Evolutionary conservation across 768 basidiomycete species (phyloP).

Genomic region (Podaxis sp.): DNA sequence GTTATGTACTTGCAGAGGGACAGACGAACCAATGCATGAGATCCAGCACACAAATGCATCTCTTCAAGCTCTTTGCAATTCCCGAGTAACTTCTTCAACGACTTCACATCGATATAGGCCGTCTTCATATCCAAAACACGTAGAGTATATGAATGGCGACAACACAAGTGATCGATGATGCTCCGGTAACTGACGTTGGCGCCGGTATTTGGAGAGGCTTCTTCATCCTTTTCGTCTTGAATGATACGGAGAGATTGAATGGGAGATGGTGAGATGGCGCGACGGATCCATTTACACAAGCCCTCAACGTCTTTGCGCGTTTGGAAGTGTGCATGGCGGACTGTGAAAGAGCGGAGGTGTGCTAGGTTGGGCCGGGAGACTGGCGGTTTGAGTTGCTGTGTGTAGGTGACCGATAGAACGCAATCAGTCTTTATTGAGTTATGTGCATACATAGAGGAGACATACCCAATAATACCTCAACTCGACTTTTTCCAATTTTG

Average conservation of each 20-base stretch:
- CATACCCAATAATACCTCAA: slow-evolving; percentile 54
- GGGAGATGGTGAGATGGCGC: slow-evolving; percentile 33
- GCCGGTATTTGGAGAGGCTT: slow-evolving; percentile 7
- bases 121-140: slow-evolving; percentile 31
- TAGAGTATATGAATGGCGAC: slow-evolving; percentile 32
- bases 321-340: slow-evolving; percentile 19
- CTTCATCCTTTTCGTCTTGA: slow-evolving; percentile 21
- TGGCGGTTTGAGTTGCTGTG: slow-evolving; percentile 44
- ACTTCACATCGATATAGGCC: slow-evolving; percentile 30
- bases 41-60: slow-evolving; percentile 30
- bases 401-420: background rate
- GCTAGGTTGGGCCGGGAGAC: slow-evolving; percentile 20
- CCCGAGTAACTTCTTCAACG: slow-evolving; percentile 28
- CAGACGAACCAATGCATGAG: slow-evolving; percentile 30
- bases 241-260: slow-evolving; percentile 32
- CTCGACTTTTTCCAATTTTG: slow-evolving; percentile 36
- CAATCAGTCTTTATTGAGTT: background rate
- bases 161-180: slow-evolving; percentile 38
- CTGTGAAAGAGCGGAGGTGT: slow-evolving; percentile 27
- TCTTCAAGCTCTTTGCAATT: slow-evolving; percentile 37
- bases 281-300: slow-evolving; percentile 43
- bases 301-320: slow-evolving; percentile 26
- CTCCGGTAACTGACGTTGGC: slow-evolving; percentile 30
- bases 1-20: slow-evolving; percentile 11
- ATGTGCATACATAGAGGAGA: background rate